Conservation (phyloP, 1,284 basidiomycete species). For the Leucoagaricus sp. region DNA sequence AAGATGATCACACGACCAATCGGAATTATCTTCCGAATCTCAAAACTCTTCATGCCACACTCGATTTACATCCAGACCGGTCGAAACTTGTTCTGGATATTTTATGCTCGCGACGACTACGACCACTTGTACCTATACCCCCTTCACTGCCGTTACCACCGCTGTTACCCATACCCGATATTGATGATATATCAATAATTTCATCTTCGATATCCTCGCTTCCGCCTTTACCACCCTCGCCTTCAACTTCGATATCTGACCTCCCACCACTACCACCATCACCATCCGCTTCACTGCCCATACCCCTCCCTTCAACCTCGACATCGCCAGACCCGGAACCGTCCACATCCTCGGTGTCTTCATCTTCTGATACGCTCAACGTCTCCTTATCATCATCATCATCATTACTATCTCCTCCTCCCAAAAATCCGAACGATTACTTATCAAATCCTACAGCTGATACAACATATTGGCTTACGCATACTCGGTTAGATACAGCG, state of each 20-base stretch:
- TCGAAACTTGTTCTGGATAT: neutral
- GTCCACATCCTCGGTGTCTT: neutral
- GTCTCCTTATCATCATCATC: too few species aligned
- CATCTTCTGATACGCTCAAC: too few species aligned
- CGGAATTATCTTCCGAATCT: constrained; percentile 2
- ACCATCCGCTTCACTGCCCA: neutral
- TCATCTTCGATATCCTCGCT: neutral
- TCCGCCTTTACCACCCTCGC: neutral
- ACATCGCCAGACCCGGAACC: neutral
- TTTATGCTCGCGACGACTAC: neutral
- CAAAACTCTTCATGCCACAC: neutral
- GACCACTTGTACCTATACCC: neutral
- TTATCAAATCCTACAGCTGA: neutral
- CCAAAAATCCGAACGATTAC: neutral
- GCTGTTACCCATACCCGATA: neutral
- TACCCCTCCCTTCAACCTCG: neutral
- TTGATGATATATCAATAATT: too few species aligned
- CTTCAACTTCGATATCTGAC: neutral
- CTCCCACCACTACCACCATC: neutral
- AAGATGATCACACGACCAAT: too few species aligned
- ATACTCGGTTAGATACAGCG: neutral
- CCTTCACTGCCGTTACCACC: neutral
- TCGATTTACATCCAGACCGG: constrained; percentile 1
- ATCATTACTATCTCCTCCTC: too few species aligned
- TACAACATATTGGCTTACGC: neutral